Evolutionary conservation across 2,329 filamentous ascomycete species (phyloP), one percentile per base, ranked within the genome.

Genomic region (Aspergillus texensis): DNA sequence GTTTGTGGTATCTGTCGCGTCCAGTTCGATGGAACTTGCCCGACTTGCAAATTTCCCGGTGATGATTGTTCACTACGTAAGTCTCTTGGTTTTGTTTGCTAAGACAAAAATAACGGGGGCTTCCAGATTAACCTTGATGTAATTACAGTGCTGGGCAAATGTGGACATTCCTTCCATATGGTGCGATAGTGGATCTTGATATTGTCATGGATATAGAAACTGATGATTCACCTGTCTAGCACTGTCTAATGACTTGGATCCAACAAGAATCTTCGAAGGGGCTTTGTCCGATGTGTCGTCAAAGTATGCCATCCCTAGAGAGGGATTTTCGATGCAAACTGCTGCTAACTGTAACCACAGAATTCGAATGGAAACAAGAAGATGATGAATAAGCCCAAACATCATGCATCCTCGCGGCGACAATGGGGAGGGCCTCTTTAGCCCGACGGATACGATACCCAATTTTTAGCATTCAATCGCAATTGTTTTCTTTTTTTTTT

Each of bases 1-100:
- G 94, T 98, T 67, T 99, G 95, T 73, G 95, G 95, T 72, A 99
- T 99, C 81, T 99, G 95, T 80, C 94, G 96, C 76, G 94, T 96
- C 66, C 92, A 97, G 74, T 99, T 98, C 76, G 95, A 99, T 77
- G 94, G 94, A 64, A 98, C 95, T 30, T 99, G 95, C 82, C 94
- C 95, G 54, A 96, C 93, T 61, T 99, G 95, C 88, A 97, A 96
- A 84, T 98, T 93, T 75, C 95, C 95, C 16, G 95, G 95, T 62
- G 95, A 99, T 73, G 94, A 97, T 76, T 99, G 95, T 80, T 91
- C 91, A 63, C 84, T 99, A 64, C 85, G 94, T 97, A 82, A 78
- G 74, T 70, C 90, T 83, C 36, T 65, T 41, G 54, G 55, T 46
- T 59, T 26, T 50, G 14, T 57, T 41, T 52, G 28, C 19, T 32